Evolutionary conservation across 306 rosid species (phyloP).

Genomic region (Cicer bijugum): DNA sequence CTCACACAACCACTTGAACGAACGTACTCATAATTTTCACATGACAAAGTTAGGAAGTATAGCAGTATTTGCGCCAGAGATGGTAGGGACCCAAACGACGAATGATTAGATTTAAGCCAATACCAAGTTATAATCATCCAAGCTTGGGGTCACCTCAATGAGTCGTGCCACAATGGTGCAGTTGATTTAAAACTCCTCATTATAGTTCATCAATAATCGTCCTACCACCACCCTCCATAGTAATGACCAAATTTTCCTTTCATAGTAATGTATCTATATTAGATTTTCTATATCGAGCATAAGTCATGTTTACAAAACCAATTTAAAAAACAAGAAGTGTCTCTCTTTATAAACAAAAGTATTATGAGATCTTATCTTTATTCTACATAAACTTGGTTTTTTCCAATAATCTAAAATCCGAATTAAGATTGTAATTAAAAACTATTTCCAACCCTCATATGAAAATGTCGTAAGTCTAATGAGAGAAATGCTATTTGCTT

Average conservation of each 20-base stretch:
- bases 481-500: too few species aligned
- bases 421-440: conserved; percentile 30
- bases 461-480: background rate
- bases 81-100: conserved; percentile 38
- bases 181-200: conserved; percentile 21
- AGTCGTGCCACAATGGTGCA: conserved; percentile 29
- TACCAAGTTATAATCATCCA: background rate
- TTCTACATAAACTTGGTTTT: too few species aligned
- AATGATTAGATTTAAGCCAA: background rate
- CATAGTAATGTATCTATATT: conserved; percentile 17
- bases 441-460: conserved; percentile 29
- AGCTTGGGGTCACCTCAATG: conserved; percentile 44
- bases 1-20: conserved; percentile 4
- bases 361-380: too few species aligned
- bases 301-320: too few species aligned
- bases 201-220: conserved; percentile 31
- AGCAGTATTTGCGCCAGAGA: background rate
- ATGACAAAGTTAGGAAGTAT: background rate
- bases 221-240: conserved; percentile 29
- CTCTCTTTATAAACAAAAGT: too few species aligned
- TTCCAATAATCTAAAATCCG: background rate
- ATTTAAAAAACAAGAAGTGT: too few species aligned
- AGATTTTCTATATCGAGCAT: too few species aligned
- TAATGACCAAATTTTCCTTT: conserved; percentile 30
- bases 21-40: conserved; percentile 20